phyloP scores from a whole-genome alignment of 495 filamentous ascomycete species.

The Aspergillus conjunctus region DNA sequence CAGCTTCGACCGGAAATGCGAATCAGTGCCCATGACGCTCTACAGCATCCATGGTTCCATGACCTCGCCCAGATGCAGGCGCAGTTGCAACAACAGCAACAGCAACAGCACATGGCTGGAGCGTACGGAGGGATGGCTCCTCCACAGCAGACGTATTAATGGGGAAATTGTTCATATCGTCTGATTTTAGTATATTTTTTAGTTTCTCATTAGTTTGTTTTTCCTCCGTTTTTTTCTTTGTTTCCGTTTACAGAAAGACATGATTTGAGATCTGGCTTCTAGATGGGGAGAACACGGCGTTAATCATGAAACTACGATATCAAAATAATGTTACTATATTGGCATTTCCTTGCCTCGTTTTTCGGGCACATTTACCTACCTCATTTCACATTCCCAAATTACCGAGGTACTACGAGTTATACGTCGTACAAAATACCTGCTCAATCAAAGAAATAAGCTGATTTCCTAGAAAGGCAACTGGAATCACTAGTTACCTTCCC shows the following conservation, averaged over 20 bases:
- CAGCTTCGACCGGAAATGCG: conserved; percentile 91
- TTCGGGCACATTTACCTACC: not conserved
- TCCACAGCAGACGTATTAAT: conserved; percentile 44
- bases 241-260: conserved; percentile 25
- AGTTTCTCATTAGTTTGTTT: conserved; percentile 16
- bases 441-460: too few species aligned
- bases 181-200: conserved; percentile 12
- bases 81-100: conserved; percentile 50
- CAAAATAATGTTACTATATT: conserved; percentile 13
- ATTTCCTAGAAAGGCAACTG: too few species aligned
- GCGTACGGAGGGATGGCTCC: conserved; percentile 47
- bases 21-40: conserved; percentile 78
- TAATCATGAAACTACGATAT: conserved; percentile 30
- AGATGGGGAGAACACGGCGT: conserved; percentile 42
- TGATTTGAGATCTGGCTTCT: conserved; percentile 38
- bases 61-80: conserved; percentile 58
- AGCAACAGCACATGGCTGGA: conserved; percentile 43
- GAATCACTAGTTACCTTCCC: not conserved
- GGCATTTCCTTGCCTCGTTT: conserved; percentile 6
- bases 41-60: conserved; percentile 89
- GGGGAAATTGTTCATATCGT: conserved; percentile 1
- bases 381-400: not conserved
- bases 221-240: conserved; percentile 17
- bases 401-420: not conserved
- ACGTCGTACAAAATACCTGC: conserved; percentile 1